phyloP scores from a whole-genome alignment of 2,329 filamentous ascomycete species.

The Monascus ruber region DNA sequence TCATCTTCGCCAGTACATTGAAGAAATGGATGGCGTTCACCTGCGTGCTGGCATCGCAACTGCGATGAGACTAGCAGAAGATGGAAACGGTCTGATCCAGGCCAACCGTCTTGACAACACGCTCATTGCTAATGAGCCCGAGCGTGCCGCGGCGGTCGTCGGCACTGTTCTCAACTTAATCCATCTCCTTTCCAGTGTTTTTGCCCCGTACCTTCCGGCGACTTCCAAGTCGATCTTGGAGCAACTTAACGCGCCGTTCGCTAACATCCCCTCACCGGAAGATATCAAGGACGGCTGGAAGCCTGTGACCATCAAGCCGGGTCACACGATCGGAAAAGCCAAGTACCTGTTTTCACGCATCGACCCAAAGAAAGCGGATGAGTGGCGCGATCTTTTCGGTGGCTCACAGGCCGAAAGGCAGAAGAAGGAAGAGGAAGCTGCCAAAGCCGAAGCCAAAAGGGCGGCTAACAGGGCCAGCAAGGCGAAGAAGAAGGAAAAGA shows the following conservation, averaged over 20 bases:
- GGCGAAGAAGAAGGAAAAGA: conserved; percentile 31
- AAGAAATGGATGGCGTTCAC: conserved; percentile 49
- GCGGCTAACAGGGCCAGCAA: conserved; percentile 26
- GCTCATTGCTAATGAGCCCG: conserved; percentile 48
- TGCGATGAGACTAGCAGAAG: conserved; percentile 46
- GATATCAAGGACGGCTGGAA: conserved; percentile 50
- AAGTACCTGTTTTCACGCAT: conserved; percentile 75
- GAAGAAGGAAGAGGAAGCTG: conserved; percentile 51
- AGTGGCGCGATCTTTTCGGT: conserved; percentile 69
- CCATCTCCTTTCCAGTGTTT: conserved; percentile 65
- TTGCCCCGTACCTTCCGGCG: conserved; percentile 77
- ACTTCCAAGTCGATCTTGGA: conserved; percentile 62
- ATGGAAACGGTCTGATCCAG: conserved; percentile 50
- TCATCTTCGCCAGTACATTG: conserved; percentile 44
- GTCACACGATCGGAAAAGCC: conserved; percentile 71
- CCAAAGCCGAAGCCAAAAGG: conserved; percentile 28
- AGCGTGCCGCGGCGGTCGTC: conserved; percentile 51
- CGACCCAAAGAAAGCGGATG: conserved; percentile 65
- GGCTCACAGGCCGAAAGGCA: conserved; percentile 55
- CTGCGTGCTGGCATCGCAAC: conserved; percentile 44
- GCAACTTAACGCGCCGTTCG: conserved; percentile 56
- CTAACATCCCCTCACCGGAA: conserved; percentile 47
- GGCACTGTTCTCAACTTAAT: conserved; percentile 75
- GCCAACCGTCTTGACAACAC: conserved; percentile 51
- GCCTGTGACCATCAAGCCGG: conserved; percentile 47